A percentile compares a stretch with the other conserved stretches of the same genome.
phyloP scores from a whole-genome alignment of 306 rosid species.

The Trichosanthes truncata region DNA sequence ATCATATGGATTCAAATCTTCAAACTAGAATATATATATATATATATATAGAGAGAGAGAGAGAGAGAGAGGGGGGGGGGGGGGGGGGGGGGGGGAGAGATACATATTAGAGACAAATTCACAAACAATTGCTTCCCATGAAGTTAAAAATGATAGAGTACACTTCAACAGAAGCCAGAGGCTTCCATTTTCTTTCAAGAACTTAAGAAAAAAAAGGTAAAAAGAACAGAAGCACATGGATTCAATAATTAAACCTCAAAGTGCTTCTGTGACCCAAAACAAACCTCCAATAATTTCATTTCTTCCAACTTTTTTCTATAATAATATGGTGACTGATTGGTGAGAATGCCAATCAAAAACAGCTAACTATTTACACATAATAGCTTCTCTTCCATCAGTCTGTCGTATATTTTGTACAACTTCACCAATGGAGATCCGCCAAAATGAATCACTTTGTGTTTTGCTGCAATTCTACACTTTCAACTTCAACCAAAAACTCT shows the following conservation, averaged over 20 bases:
- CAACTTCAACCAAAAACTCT: slow-evolving; percentile 8
- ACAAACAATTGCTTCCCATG: not conserved
- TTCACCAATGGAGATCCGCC: slow-evolving; percentile 69
- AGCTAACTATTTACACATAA: slow-evolving; percentile 24
- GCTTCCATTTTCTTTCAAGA: slow-evolving; percentile 7
- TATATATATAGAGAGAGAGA: no score
- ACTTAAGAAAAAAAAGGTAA: not conserved
- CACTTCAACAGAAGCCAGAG: not conserved
- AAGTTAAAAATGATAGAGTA: not conserved
- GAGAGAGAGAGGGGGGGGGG: no score
- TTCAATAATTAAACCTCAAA: slow-evolving; percentile 42
- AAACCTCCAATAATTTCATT: not conserved
- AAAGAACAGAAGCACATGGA: slow-evolving; percentile 47
- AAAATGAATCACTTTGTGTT: slow-evolving; percentile 38
- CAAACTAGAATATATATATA: no score
- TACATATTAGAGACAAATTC: not conserved
- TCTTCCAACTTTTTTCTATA: not conserved
- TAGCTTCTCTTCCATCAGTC: slow-evolving; percentile 52
- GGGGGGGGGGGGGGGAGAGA: no score
- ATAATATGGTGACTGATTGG: not conserved
- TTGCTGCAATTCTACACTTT: slow-evolving; percentile 18
- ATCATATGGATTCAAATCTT: no score
- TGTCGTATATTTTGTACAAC: slow-evolving; percentile 82
- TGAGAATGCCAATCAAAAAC: slow-evolving; percentile 9
- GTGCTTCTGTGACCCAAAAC: slow-evolving; percentile 36